phyloP scores from a whole-genome alignment of 2,329 filamentous ascomycete genomes.

The Orbilia oligospora region DNA sequence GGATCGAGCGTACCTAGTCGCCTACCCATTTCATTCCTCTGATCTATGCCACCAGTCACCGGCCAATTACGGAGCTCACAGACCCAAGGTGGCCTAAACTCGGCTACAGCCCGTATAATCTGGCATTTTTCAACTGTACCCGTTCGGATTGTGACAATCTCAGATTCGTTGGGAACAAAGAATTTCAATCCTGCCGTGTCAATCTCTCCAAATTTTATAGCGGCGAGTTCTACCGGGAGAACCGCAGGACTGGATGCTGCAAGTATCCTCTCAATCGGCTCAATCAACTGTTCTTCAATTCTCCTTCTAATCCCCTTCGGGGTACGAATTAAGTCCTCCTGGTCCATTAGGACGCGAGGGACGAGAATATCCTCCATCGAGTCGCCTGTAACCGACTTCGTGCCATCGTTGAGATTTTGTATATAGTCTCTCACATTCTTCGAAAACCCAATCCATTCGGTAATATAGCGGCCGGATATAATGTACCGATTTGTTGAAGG shows the following conservation, averaged over 20 bases:
- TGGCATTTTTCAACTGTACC: neutral
- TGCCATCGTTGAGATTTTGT: constrained; percentile 9
- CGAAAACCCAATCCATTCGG: constrained; percentile 17
- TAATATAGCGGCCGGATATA: constrained; percentile 2
- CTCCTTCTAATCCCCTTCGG: constrained; percentile 4
- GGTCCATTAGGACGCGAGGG: neutral
- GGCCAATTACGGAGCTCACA: constrained; percentile 21
- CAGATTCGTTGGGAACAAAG: constrained; percentile 11
- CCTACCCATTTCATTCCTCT: constrained; percentile 24
- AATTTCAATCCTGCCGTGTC: constrained; percentile 2
- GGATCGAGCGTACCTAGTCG: neutral
- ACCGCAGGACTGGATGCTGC: constrained; percentile 13
- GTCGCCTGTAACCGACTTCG: constrained; percentile 13
- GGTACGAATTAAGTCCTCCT: constrained; percentile 9
- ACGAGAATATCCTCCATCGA: constrained; percentile 22
- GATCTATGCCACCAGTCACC: neutral
- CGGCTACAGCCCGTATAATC: neutral
- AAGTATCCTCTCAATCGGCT: constrained; percentile 21
- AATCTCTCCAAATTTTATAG: constrained; percentile 2
- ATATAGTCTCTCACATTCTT: constrained; percentile 25
- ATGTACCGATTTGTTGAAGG: constrained; percentile 8
- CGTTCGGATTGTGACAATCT: constrained; percentile 15
- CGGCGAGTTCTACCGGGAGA: constrained; percentile 11
- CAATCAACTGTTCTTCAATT: constrained; percentile 18
- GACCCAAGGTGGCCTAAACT: constrained; percentile 22